Base-by-base conservation (phyloP, 345 rosid genomes). In the Euclidium syriacum region DNA sequence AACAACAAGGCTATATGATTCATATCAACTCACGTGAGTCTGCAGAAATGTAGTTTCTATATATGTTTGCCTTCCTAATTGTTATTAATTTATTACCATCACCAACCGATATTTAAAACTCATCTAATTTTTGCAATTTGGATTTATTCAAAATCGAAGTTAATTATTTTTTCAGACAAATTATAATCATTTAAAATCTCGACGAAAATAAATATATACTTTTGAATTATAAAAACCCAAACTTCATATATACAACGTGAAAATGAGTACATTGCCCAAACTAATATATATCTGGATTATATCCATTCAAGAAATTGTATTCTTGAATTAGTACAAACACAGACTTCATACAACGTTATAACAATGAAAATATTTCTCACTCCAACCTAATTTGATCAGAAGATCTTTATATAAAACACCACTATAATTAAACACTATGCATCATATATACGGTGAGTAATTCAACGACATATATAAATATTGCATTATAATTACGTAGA, bases 31-130 rank as follows among this genome's bases (percentile, higher is more conserved):
- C 65, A 57, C 64, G 46, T 67, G 65, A 34, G 53, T 52, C 66
- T 62, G 59, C 56, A 53, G 35, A 22, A 14, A 29, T 25, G 24
- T 25, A 47, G 43, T 50, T 70, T 25, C 56, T 26, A 52, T 16
- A 0, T 61, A 25, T 52, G 11, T 15, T 19, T 3, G 4, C n/a
- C 47, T 25, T 43, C 53, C 49, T 42, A 26, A 18, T 58, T 24
- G 10, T 52, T n/a, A n/a, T 18, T 42, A 42, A 61, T 52, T 60
- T 52, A 69, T 62, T 43, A 46, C 46, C 27, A 2, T 32, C 49
- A 69, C 62, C 73, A 52, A 56, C 71, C 48, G 10, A 30, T 53
- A 18, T 11, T 23, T 30, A 22, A 42, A 44, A 65, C 17, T 9
- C 70, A 53, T 64, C 26, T 33, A 23, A 65, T 53, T 26, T 17